Evolutionary conservation across 306 rosid species (phyloP), one percentile per base, ranked within the genome.

Genomic region (Vigna angularis): DNA sequence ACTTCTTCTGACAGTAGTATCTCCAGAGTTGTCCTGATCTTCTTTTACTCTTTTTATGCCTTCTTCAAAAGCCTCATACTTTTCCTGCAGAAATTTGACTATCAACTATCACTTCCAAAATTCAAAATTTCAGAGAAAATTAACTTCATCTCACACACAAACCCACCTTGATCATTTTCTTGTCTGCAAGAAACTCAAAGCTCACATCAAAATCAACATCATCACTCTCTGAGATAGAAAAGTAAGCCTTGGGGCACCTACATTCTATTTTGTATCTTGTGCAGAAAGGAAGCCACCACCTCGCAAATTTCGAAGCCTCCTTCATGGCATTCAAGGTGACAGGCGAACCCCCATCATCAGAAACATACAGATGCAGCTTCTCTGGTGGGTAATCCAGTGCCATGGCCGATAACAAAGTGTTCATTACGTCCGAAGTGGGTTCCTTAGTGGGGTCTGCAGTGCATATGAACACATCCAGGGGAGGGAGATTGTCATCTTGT

Each of bases 201-300:
- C 63, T 75, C 52, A 61, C 75, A 40, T n/a, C 59, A 50, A 70
- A 80, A 28, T 52, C 83, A 58, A 36, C 53, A 51, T 24, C 59
- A 48, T 71, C 72, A 44, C 67, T 82, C 30, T 49, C 82, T 2
- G 16, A 75, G 59, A 59, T 68, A 1, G 89, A 86, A 81, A 90
- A 88, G 76, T 88, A 93, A 68, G 88, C 91, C 77, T 84, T 72
- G 18, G 98, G 95, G 50, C 89, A 86, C 77, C 89, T 79, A 50
- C 82, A 76, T 74, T 22, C 68, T 9, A 90, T 80, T 34, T 56
- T 49, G 62, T 86, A 88, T 68, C 70, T 86, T 42, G 18, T 70
- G 64, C 95, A 90, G 69, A 88, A 93, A 0, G 91, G 95, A 79
- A 91, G 75, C 98, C 98, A 91, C 80, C 74, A 74, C 72, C 58